Percentiles rank a stretch among this genome's conserved stretches.
These are phyloP conservation scores for Croton setiger DNA, from an alignment of 441 rosid species.

Conservation along the genomic window DNA sequence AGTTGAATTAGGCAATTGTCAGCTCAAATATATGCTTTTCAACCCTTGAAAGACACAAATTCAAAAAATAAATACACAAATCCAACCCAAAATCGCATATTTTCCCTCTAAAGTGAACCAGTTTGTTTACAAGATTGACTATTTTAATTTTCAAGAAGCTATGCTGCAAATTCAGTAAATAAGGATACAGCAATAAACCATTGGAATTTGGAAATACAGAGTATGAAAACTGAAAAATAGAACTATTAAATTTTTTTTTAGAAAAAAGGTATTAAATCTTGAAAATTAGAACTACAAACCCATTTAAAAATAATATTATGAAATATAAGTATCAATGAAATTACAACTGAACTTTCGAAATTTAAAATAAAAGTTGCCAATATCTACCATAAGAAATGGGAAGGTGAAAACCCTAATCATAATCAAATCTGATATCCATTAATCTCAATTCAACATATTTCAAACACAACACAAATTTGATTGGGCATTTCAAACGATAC, in stretches of 20 bases:
- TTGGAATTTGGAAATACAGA: too few relatives aligned
- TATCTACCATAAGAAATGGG: not conserved
- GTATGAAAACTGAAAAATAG: too few relatives aligned
- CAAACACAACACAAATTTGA: not conserved
- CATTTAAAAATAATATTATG: not conserved
- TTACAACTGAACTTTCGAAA: too few relatives aligned
- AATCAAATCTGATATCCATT: not conserved
- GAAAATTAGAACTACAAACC: not conserved
- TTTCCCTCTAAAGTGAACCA: not conserved
- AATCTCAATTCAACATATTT: not conserved
- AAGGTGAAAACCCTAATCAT: not conserved
- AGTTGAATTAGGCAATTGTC: constrained; percentile 30
- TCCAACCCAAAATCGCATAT: not conserved
- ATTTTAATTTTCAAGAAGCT: not conserved
- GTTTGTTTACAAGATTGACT: not conserved
- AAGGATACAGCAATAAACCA: not conserved
- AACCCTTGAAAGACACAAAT: constrained; percentile 5
- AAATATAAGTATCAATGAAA: not conserved
- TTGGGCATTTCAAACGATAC: not conserved
- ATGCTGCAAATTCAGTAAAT: not conserved
- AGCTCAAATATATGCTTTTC: constrained; percentile 13
- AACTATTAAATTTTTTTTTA: too few relatives aligned
- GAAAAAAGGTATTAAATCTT: not conserved
- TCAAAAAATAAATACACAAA: not conserved
- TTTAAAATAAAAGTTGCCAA: too few relatives aligned